These are phyloP conservation scores for Wakefieldia striispora DNA, from an alignment of 768 basidiomycete genomes.

Conservation along the genomic window DNA sequence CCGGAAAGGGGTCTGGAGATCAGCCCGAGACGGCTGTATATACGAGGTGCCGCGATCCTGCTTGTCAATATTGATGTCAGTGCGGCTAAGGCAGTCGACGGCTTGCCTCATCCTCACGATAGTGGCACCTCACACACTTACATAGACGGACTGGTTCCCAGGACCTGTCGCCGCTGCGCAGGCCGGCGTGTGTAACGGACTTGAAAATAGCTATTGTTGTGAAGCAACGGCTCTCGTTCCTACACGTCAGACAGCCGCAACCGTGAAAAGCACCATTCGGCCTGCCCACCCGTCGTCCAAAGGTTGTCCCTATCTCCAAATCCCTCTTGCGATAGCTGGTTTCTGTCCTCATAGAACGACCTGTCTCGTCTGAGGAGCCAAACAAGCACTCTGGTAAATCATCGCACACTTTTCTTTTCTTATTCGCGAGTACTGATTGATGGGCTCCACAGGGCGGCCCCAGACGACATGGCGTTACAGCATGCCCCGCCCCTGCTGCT, in stretches of 20 bases:
- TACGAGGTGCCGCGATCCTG: too few species aligned
- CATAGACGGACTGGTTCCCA: too few species aligned
- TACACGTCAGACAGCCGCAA: neutral
- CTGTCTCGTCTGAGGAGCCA: neutral
- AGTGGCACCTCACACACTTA: too few species aligned
- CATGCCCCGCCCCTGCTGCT: conserved; percentile 1
- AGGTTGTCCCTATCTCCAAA: neutral
- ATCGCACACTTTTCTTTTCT: neutral
- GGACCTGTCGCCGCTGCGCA: too few species aligned
- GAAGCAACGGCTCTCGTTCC: neutral
- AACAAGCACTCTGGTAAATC: neutral
- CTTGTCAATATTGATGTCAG: too few species aligned
- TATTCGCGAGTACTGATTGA: neutral
- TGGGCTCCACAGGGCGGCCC: conserved; percentile 1
- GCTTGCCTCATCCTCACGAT: too few species aligned
- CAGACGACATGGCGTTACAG: conserved; percentile 14
- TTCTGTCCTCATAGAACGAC: neutral
- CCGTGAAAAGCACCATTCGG: neutral
- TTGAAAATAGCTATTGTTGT: conserved; percentile 9
- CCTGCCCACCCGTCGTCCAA: neutral
- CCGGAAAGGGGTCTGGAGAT: too few species aligned
- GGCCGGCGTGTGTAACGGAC: conserved; percentile 6
- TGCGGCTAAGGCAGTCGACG: too few species aligned
- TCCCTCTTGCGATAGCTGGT: neutral
- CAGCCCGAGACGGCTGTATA: too few species aligned